Base-by-base conservation (phyloP, 169 alveolate genomes). In the Plasmodium gonderi region DNA sequence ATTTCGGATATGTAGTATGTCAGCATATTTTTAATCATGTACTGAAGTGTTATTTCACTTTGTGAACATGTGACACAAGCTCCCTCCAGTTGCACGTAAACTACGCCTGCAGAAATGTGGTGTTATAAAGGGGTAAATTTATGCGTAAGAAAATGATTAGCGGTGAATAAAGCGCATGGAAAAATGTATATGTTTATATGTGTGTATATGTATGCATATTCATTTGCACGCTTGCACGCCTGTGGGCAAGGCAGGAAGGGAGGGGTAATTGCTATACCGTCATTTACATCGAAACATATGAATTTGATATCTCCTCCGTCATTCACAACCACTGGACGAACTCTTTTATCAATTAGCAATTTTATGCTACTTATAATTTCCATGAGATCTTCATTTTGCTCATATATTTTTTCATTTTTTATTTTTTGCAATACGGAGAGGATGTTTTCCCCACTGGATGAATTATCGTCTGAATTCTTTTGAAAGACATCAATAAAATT, bases 51-150 rank as follows among this genome's bases (percentile, higher is more conserved):
- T 23, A 94, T 49, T 89, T 95, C 97, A 82, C 96, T 94, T 83
- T 95, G 97, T 47, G 95, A 91, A 40, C 97, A 95, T 29, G 96
- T 95, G 33, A 94, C 96, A 69, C 97, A 95, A 1, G 97, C 97
- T 42, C 97, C 97, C 76, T 96, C 95, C 67, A 95, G 83, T 38
- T 94, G 95, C 8, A 95, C 96, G 77, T 94, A 95, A 54, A 95
- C 97, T 51, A 72, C 75, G 20, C 97, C 97, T 95, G 72, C 44
- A n/a, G 36, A 17, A 6, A 42, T 77, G 42, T 17, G 68, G 26
- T 17, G 23, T 47, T 92, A 6, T 23, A 36, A 44, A 72, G 44
- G 87, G n/a, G 36, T 60, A 36, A 67, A 36, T 4, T 72, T 75
- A 12, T 26, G 17, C 68, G 29, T 47, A 42, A 51, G 79, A 54